Evolutionary conservation across 2,329 filamentous ascomycete genomes (phyloP).

Genomic region (Rutstroemia sydowiana): DNA sequence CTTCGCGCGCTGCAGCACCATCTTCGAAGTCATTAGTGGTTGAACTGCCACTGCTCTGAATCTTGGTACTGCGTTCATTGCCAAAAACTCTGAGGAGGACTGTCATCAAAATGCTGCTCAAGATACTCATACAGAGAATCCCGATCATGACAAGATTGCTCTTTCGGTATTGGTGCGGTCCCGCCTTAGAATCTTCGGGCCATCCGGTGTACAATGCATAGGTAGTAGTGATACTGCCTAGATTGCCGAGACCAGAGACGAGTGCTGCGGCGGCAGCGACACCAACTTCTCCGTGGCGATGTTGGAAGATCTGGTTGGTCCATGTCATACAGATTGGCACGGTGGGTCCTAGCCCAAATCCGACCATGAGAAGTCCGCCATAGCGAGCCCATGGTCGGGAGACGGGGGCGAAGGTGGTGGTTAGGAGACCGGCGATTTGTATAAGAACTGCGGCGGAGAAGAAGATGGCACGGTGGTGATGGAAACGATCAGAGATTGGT

Average conservation of each 20-base stretch:
- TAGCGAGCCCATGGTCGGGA: conserved; percentile 74
- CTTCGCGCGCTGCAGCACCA: conserved; percentile 53
- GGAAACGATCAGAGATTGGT: conserved; percentile 80
- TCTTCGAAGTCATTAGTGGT: conserved; percentile 43
- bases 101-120: conserved; percentile 63
- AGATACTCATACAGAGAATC: conserved; percentile 71
- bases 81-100: conserved; percentile 53
- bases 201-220: conserved; percentile 87
- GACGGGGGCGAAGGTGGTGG: conserved; percentile 65
- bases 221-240: conserved; percentile 79
- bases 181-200: conserved; percentile 64
- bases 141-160: conserved; percentile 87
- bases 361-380: conserved; percentile 80
- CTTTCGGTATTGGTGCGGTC: conserved; percentile 65
- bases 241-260: conserved; percentile 79
- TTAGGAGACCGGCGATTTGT: conserved; percentile 74
- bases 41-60: conserved; percentile 32
- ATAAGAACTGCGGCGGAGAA: conserved; percentile 70
- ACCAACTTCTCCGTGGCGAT: conserved; percentile 81
- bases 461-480: conserved; percentile 70
- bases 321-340: conserved; percentile 93
- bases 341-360: conserved; percentile 83
- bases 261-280: conserved; percentile 80
- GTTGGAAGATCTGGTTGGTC: conserved; percentile 86
- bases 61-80: conserved; percentile 43